phyloP scores from a whole-genome alignment of 345 rosid species.

The Microcos paniculata region DNA sequence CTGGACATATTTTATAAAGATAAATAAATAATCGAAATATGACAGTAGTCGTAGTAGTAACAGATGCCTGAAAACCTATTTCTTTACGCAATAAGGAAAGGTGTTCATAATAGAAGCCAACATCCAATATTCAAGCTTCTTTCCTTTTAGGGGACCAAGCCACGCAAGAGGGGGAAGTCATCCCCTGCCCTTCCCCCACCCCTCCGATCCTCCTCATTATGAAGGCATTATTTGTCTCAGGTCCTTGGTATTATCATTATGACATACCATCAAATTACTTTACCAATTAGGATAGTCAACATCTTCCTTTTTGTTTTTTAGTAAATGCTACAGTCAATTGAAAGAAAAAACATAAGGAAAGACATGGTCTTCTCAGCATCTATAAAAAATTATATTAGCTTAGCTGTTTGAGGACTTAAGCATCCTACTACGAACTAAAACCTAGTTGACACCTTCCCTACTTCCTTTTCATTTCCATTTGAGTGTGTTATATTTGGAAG shows the following conservation, averaged over 20 bases:
- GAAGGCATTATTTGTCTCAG: background rate
- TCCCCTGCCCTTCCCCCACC: background rate
- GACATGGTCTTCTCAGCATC: background rate
- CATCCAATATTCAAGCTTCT: background rate
- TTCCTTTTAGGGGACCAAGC: background rate
- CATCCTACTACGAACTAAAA: background rate
- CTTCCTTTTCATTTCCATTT: background rate
- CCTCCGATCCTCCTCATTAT: background rate
- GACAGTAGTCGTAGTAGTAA: background rate
- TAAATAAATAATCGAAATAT: background rate
- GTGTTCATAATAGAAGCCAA: background rate
- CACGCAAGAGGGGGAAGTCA: background rate
- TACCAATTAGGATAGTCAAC: background rate
- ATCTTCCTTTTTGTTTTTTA: background rate
- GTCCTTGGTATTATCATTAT: too few species aligned
- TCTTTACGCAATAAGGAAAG: background rate
- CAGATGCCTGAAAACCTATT: background rate
- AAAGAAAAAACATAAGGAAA: background rate
- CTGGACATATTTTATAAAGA: constrained; percentile 29
- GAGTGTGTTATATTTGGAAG: background rate
- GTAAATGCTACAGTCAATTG: constrained; percentile 1
- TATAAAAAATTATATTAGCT: constrained; percentile 1
- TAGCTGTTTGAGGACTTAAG: background rate
- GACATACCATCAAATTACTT: background rate
- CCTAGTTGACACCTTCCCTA: background rate